Percentiles rank a stretch among this genome's conserved stretches.
These are phyloP conservation scores for Rhododendron henanense DNA, from an alignment of 148 eudicot species.

Conservation along the genomic window DNA sequence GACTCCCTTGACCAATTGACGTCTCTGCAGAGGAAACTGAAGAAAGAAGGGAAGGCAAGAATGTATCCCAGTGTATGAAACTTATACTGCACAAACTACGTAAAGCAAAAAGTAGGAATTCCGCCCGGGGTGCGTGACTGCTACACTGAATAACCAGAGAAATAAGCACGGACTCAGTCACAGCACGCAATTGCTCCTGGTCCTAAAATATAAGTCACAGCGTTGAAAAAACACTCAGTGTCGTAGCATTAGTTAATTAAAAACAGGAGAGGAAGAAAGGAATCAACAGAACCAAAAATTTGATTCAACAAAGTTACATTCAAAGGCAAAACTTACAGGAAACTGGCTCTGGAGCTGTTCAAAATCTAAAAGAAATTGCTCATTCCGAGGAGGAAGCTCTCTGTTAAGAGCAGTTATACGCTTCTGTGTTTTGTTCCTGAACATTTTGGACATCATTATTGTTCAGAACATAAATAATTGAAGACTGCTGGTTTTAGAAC, in stretches of 20 bases:
- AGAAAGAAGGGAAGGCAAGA: conserved; percentile 81
- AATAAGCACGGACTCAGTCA: conserved; percentile 78
- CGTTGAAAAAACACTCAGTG: not conserved
- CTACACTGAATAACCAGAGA: conserved; percentile 86
- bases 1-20: conserved; percentile 63
- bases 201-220: conserved; percentile 49
- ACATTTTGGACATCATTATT: conserved; percentile 18
- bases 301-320: not conserved
- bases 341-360: conserved; percentile 72
- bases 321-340: conserved; percentile 51
- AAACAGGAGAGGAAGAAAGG: not conserved
- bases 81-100: conserved; percentile 70
- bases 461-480: conserved; percentile 5
- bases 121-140: conserved; percentile 87
- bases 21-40: conserved; percentile 74
- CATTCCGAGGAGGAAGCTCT: conserved; percentile 88
- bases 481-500: not conserved
- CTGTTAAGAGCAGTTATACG: conserved; percentile 77
- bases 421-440: conserved; percentile 94
- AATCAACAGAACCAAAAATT: conserved; percentile 1
- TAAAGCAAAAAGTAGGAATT: conserved; percentile 81
- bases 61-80: conserved; percentile 79
- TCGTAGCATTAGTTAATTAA: not conserved
- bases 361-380: conserved; percentile 85
- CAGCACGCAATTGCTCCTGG: conserved; percentile 72